Evolutionary conservation across 2,329 filamentous ascomycete genomes (phyloP), one percentile per base, ranked within the genome.

Genomic region (Beauveria australis): DNA sequence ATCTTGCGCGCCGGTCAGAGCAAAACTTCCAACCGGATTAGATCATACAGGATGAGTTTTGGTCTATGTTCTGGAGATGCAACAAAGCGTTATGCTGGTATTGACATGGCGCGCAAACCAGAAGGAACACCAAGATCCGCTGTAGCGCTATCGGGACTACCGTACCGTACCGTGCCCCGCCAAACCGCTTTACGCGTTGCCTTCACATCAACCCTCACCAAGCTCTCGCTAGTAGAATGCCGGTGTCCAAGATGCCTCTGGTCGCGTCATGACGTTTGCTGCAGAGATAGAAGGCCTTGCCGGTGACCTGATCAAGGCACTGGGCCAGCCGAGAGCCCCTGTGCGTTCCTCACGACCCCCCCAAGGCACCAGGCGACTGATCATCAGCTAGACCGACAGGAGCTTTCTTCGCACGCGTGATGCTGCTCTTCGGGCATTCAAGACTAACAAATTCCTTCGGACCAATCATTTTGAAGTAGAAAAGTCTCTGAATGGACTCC

Each of bases 401-500:
- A 73, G 69, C 62, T 79, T 82, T 66, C 76, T 74, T 48, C 62
- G 72, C 18, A 72, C 76, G 24, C 79, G 76, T 60, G 81, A 87
- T 57, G 74, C 74, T 26, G 75, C 78, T 41, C 67, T 86, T 33
- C 79, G 78, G 33, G 77, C 69, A 52, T 70, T 88, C 41, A 81
- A 80, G 54, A 74, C 80, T 37, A 78, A 85, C 65, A 81, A 73
- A 52, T 84, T 83, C 70, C 76, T 82, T 40, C 82, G 88, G 43
- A 90, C 87, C 1, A 90, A 93, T 68, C 88, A 90, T 65, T 92
- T 92, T 69, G 85, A 89, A 49, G 83, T 92, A 22, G 76, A 81
- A 44, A 80, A 81, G 43, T 81, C 80, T 41, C 78, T 93, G 2
- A 78, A 84, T 53, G 89, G 89, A 1, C 78, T 97, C 3, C 87